Percentiles rank a stretch among this genome's conserved stretches.
These are phyloP conservation scores for Polymyxa betae DNA, from an alignment of 208 protist genomes.

Conservation along the genomic window DNA sequence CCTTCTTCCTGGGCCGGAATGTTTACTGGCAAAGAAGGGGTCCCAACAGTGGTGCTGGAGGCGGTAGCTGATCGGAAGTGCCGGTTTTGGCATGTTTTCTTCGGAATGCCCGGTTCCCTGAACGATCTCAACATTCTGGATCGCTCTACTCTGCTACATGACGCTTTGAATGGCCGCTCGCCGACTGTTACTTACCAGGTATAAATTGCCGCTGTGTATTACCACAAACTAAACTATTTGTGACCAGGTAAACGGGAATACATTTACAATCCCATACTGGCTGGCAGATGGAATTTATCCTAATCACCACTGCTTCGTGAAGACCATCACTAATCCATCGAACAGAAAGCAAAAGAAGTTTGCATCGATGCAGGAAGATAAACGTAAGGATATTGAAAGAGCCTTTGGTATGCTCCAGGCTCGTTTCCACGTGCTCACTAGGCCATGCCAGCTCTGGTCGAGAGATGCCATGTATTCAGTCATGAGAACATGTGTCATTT, in stretches of 20 bases:
- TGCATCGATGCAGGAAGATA: constrained; percentile 21
- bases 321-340: constrained; percentile 17
- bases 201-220: too few relatives aligned
- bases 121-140: constrained; percentile 50
- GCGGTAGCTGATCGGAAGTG: neutral
- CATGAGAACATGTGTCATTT: neutral
- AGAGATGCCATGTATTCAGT: neutral
- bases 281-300: constrained; percentile 35
- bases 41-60: constrained; percentile 4
- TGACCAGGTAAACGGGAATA: neutral
- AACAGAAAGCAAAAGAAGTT: neutral
- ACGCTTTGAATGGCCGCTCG: neutral
- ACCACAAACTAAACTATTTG: too few relatives aligned
- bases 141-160: constrained; percentile 14
- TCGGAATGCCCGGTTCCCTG: neutral
- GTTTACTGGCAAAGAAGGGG: constrained; percentile 36
- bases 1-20: constrained; percentile 6
- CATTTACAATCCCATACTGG: neutral
- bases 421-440: constrained; percentile 17
- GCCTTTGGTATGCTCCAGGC: constrained; percentile 33
- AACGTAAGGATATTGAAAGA: constrained; percentile 25
- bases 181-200: neutral
- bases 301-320: constrained; percentile 27
- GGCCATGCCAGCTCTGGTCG: neutral
- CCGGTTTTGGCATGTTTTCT: constrained; percentile 31